Percentiles rank a stretch among this genome's conserved stretches.
Evolutionary conservation across 495 filamentous ascomycete species (phyloP).

Genomic region (Staphylotrichum tortipilum): DNA sequence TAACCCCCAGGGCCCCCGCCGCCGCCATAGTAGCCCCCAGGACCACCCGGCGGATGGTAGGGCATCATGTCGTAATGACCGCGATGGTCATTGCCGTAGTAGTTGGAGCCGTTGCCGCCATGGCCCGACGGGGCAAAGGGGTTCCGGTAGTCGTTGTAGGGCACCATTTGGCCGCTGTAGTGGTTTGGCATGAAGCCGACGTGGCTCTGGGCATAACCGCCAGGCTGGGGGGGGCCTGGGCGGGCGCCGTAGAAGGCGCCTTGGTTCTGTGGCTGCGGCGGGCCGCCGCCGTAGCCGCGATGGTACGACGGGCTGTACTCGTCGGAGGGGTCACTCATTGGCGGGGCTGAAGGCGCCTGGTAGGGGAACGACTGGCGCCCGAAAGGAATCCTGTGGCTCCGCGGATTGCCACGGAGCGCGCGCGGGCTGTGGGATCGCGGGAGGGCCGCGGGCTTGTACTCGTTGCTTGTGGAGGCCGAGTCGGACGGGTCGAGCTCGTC

Average conservation of each 20-base stretch:
- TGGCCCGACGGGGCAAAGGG: constrained; percentile 32
- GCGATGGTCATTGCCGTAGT: constrained; percentile 26
- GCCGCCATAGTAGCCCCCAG: constrained; percentile 21
- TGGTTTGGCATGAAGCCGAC: constrained; percentile 27
- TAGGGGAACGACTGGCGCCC: constrained; percentile 30
- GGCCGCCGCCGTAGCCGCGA: constrained; percentile 21
- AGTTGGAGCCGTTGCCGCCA: constrained; percentile 18
- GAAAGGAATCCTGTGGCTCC: constrained; percentile 28
- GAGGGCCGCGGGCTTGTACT: constrained; percentile 13
- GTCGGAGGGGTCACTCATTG: constrained; percentile 41
- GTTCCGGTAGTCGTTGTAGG: constrained; percentile 35
- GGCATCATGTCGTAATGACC: constrained; percentile 40
- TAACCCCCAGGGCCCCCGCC: constrained; percentile 2
- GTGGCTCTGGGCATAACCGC: constrained; percentile 35
- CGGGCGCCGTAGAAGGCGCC: constrained; percentile 30
- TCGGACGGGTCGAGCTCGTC: constrained; percentile 73
- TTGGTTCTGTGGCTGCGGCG: constrained; percentile 24
- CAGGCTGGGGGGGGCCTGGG: constrained; percentile 16
- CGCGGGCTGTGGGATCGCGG: constrained; percentile 26
- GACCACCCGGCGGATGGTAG: constrained; percentile 22
- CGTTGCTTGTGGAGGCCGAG: constrained; percentile 55
- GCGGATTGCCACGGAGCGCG: constrained; percentile 29
- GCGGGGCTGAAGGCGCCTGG: constrained; percentile 30
- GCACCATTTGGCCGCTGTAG: constrained; percentile 33
- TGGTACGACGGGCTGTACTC: constrained; percentile 30